These are phyloP conservation scores for Taphrina confusa DNA, from an alignment of 1,139 yeast species.

Conservation along the genomic window DNA sequence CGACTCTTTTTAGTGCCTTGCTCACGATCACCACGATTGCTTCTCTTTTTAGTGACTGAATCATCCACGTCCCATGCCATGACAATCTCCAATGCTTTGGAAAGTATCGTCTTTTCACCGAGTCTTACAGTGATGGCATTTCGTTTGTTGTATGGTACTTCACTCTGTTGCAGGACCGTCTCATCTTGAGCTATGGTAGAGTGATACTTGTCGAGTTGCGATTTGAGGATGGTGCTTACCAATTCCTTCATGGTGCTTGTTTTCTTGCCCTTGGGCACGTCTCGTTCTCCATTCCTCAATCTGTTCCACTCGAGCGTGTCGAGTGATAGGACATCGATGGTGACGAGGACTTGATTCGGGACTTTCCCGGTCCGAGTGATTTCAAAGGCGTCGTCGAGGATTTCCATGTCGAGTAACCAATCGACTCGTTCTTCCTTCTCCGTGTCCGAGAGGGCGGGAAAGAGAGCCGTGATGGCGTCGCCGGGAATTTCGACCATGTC, in stretches of 20 bases:
- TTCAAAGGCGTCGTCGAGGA: constrained; percentile 46
- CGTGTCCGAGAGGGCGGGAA: constrained; percentile 17
- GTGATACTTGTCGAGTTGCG: constrained; percentile 36
- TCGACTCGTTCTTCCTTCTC: constrained; percentile 40
- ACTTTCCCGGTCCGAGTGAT: constrained; percentile 38
- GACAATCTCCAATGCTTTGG: constrained; percentile 3
- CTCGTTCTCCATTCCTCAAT: constrained; percentile 21
- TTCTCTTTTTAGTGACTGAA: neutral
- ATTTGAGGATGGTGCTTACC: constrained; percentile 35
- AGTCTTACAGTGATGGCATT: constrained; percentile 40
- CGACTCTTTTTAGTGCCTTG: constrained; percentile 1
- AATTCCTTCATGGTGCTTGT: constrained; percentile 35
- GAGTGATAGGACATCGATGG: constrained; percentile 36
- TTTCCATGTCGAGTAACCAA: constrained; percentile 40
- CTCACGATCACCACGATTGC: neutral
- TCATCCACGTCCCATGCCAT: constrained; percentile 10
- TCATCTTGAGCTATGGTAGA: constrained; percentile 39
- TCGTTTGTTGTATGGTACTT: constrained; percentile 32
- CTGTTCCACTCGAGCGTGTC: constrained; percentile 31
- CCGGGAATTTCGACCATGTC: constrained; percentile 74
- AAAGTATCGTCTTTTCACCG: constrained; percentile 38
- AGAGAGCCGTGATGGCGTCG: constrained; percentile 35
- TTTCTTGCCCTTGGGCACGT: constrained; percentile 36
- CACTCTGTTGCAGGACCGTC: constrained; percentile 35
- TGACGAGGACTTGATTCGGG: constrained; percentile 38